Base-by-base conservation (phyloP, 306 rosid species). In the Rosa lucieae region DNA sequence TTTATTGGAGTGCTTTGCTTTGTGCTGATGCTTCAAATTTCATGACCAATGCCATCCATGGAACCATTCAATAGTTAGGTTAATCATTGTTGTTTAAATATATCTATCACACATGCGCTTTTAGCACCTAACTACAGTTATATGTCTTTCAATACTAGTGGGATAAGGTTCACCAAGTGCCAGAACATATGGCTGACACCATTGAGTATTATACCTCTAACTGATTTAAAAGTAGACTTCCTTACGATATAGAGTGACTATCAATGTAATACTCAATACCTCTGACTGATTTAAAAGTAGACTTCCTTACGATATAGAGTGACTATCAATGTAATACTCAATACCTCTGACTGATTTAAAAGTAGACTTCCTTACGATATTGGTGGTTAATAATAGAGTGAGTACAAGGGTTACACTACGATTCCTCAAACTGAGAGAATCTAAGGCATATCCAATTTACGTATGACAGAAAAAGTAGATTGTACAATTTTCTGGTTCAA, bases 381-480 rank as follows among this genome's bases (percentile, higher is more conserved):
- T 55, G 21, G 10, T 55, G 23, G 23, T 55, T 23, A 18, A 55
- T 18, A 8, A 20, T 5, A 56, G 2, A 51, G 10, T 20, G 63
- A 56, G 12, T 56, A 12, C 29, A 29, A 29, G 29, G 29, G 29
- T 29, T 29, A 29, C 29, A 56, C 10, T 52, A 58, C 4, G 29
- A 56, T 18, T 29, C 17, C 32, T 7, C 29, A 18, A 56, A 20
- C 29, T 56, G 26, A 56, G 63, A n/a, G 11, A 58, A n/a, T 58
- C 63, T n/a, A 48, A 58, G 63, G 63, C 63, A 58, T 58, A 58
- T 58, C 29, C 63, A 58, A 21, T 58, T 58, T 58, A 58, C 18
- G 32, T 58, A 58, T 14, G 63, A 20, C 8, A 58, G 13, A 58
- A 3, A 48, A 48, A 48, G 52, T 13, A 48, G 52, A 48, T 48